Percentiles rank a stretch among this genome's conserved stretches.
phyloP scores from a whole-genome alignment of 495 filamentous ascomycete species.

The Penicillium fimorum region DNA sequence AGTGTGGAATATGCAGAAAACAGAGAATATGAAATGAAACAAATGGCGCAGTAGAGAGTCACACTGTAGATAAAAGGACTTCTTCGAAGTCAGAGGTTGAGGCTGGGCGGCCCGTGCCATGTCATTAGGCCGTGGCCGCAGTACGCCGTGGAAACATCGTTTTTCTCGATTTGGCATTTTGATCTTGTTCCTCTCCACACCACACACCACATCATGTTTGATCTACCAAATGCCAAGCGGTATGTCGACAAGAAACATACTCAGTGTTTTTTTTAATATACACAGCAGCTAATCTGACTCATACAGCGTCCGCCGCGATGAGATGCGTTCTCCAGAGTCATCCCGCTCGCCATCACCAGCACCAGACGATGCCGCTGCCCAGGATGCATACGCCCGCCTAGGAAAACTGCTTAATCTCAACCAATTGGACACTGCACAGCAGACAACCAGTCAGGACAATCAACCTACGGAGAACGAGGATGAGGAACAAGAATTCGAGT shows the following conservation, averaged over 20 bases:
- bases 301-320: constrained; percentile 43
- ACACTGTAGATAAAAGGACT: constrained; percentile 7
- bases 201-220: constrained; percentile 36
- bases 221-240: constrained; percentile 43
- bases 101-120: constrained; percentile 30
- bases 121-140: constrained; percentile 33
- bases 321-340: constrained; percentile 38
- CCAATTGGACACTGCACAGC: constrained; percentile 15
- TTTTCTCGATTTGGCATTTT: constrained; percentile 11
- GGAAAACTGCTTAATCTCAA: constrained; percentile 43
- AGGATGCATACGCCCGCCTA: constrained; percentile 41
- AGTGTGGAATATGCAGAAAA: constrained; percentile 19
- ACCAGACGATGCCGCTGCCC: constrained; percentile 30
- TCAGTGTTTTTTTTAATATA: too few relatives aligned
- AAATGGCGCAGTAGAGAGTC: constrained; percentile 15
- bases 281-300: constrained; percentile 10
- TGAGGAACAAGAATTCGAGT: constrained; percentile 50
- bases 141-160: constrained; percentile 18
- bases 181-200: neutral
- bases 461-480: constrained; percentile 26
- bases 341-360: constrained; percentile 34
- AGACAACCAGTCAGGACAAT: constrained; percentile 3
- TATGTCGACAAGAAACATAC: constrained; percentile 15
- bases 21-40: constrained; percentile 12
- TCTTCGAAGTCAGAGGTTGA: constrained; percentile 15